Evolutionary conservation across 345 rosid genomes (phyloP).

Genomic region (Rhodomyrtus tomentosa): DNA sequence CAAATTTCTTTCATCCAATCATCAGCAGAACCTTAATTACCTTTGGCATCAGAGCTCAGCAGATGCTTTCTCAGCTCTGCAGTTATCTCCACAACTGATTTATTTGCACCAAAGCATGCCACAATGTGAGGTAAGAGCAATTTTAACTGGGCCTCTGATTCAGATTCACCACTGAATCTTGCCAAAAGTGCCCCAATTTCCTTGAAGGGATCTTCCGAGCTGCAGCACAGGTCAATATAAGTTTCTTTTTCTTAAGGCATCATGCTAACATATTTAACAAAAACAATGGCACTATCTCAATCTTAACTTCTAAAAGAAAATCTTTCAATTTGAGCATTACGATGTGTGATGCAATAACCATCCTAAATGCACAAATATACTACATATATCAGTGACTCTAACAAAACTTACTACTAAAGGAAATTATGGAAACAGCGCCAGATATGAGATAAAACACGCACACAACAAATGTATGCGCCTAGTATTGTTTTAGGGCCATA

Average conservation of each 20-base stretch:
- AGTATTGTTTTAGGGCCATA: slow-evolving; percentile 5
- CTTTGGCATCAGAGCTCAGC: slow-evolving; percentile 50
- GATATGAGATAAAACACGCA: neutral
- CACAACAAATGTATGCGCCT: neutral
- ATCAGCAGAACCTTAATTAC: slow-evolving; percentile 11
- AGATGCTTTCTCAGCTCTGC: slow-evolving; percentile 62
- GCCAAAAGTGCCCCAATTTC: slow-evolving; percentile 43
- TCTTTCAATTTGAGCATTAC: neutral
- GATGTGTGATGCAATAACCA: neutral
- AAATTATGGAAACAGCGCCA: neutral
- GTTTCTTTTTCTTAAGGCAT: neutral
- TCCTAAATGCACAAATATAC: neutral
- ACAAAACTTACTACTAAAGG: neutral
- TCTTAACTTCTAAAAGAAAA: neutral
- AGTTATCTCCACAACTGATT: slow-evolving; percentile 56
- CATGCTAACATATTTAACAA: neutral
- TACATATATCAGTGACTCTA: neutral
- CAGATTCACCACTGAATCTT: slow-evolving; percentile 46
- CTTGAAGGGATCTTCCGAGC: slow-evolving; percentile 57
- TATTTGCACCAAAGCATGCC: slow-evolving; percentile 46
- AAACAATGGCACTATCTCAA: neutral
- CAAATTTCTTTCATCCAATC: neutral
- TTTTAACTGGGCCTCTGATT: slow-evolving; percentile 53
- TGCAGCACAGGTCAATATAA: slow-evolving; percentile 1
- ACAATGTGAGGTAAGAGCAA: slow-evolving; percentile 56